Percentiles rank a stretch among this genome's conserved stretches.
Evolutionary conservation across 2,329 filamentous ascomycete genomes (phyloP).

Genomic region (Sporothrix variecibatus): DNA sequence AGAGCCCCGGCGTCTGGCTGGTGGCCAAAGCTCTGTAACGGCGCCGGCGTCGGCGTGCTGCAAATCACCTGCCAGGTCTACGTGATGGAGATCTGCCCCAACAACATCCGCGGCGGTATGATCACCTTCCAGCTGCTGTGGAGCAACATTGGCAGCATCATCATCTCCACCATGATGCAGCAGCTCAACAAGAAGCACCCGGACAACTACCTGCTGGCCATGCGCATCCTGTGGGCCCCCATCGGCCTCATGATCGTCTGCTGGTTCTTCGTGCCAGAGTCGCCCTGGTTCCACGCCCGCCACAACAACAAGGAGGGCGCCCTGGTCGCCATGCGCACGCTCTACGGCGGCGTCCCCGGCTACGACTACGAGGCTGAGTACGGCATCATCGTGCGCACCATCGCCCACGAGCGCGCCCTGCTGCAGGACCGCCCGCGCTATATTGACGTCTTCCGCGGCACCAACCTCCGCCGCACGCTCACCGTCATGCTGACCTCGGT

Average conservation of each 20-base stretch:
- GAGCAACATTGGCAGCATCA: slow-evolving; percentile 26
- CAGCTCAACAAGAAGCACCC: slow-evolving; percentile 28
- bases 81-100: slow-evolving; percentile 28
- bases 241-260: slow-evolving; percentile 24
- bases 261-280: slow-evolving; percentile 27
- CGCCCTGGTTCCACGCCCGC: slow-evolving; percentile 28
- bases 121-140: slow-evolving; percentile 26
- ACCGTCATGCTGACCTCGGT: slow-evolving; percentile 25
- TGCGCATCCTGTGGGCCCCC: slow-evolving; percentile 25
- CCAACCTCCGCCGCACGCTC: slow-evolving; percentile 23
- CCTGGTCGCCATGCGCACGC: slow-evolving; percentile 15
- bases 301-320: slow-evolving; percentile 24
- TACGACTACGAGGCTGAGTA: slow-evolving; percentile 26
- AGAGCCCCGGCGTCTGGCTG: slow-evolving; percentile 23
- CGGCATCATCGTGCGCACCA: slow-evolving; percentile 24
- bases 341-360: slow-evolving; percentile 23
- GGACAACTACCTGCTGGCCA: slow-evolving; percentile 26
- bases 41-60: slow-evolving; percentile 25
- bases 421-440: neutral
- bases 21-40: slow-evolving; percentile 26
- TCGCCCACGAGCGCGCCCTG: slow-evolving; percentile 21
- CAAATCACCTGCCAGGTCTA: slow-evolving; percentile 28
- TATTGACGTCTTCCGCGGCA: slow-evolving; percentile 22
- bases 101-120: slow-evolving; percentile 28
- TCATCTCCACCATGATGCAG: slow-evolving; percentile 25